These are phyloP conservation scores for Lepidium africanum DNA, from an alignment of 345 rosid species.

Conservation along the genomic window DNA sequence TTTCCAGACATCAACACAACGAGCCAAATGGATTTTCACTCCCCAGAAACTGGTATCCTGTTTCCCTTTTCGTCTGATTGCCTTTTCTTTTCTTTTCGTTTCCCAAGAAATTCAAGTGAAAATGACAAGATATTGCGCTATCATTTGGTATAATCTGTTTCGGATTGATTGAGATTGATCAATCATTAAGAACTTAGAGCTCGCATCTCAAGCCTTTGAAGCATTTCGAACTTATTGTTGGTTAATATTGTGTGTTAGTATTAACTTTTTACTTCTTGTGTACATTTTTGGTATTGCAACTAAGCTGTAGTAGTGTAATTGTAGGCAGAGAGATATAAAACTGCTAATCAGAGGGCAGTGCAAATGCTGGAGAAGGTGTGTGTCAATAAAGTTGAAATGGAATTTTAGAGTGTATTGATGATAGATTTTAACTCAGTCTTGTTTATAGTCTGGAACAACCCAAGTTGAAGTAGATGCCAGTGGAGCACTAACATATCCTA, in stretches of 20 bases:
- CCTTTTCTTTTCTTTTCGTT: background rate
- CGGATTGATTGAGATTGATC: background rate
- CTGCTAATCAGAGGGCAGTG: conserved; percentile 63
- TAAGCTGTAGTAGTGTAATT: background rate
- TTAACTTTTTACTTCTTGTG: background rate
- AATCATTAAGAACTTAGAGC: background rate
- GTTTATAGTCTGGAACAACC: conserved; percentile 64
- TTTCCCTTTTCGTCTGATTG: background rate
- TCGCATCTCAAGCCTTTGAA: background rate
- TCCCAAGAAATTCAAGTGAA: background rate
- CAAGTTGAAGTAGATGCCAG: conserved; percentile 80
- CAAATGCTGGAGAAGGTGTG: conserved; percentile 76
- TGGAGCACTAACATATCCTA: conserved; percentile 74
- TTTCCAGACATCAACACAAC: conserved; percentile 85
- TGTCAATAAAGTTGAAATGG: background rate
- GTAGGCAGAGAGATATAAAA: conserved; percentile 58
- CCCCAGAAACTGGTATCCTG: conserved; percentile 56
- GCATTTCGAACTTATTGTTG: background rate
- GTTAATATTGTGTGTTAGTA: background rate
- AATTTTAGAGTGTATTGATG: background rate
- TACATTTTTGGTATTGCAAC: background rate
- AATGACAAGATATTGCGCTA: background rate
- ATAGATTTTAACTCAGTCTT: conserved; percentile 12
- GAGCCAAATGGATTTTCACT: conserved; percentile 84
- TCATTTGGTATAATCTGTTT: background rate